A percentile compares a stretch with the other conserved stretches of the same genome.
phyloP scores from a whole-genome alignment of 2,329 filamentous ascomycete species.

The Talaromyces sp. region DNA sequence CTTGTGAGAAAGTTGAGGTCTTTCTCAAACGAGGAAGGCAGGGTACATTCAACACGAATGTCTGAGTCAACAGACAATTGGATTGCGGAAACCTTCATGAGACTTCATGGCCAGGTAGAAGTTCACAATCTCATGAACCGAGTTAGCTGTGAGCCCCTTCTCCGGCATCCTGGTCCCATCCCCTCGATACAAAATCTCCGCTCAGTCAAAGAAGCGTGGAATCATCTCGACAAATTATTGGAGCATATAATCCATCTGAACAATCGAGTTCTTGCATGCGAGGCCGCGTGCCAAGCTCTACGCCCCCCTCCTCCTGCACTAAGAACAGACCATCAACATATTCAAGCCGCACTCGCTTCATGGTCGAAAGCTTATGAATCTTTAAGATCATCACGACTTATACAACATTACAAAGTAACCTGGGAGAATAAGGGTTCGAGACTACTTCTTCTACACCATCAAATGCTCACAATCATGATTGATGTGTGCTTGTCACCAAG shows the following conservation, averaged over 20 bases:
- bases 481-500: not conserved
- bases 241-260: not conserved
- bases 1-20: not conserved
- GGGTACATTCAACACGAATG: not conserved
- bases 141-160: not conserved
- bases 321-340: not conserved
- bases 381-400: slow-evolving; percentile 1
- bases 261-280: not conserved
- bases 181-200: not conserved
- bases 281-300: not conserved
- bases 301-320: not conserved
- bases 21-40: not conserved
- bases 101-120: slow-evolving; percentile 8
- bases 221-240: slow-evolving; percentile 1
- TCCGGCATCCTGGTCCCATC: not conserved
- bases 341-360: not conserved
- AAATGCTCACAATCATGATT: slow-evolving; percentile 9
- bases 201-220: slow-evolving; percentile 15
- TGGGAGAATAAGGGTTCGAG: not conserved
- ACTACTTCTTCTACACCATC: slow-evolving; percentile 1
- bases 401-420: not conserved
- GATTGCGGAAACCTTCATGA: slow-evolving; percentile 6
- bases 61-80: not conserved
- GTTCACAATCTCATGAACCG: not conserved
- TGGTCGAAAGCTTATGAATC: not conserved